phyloP scores from a whole-genome alignment of 1,284 basidiomycete species.

The Ustilago esculenta region DNA sequence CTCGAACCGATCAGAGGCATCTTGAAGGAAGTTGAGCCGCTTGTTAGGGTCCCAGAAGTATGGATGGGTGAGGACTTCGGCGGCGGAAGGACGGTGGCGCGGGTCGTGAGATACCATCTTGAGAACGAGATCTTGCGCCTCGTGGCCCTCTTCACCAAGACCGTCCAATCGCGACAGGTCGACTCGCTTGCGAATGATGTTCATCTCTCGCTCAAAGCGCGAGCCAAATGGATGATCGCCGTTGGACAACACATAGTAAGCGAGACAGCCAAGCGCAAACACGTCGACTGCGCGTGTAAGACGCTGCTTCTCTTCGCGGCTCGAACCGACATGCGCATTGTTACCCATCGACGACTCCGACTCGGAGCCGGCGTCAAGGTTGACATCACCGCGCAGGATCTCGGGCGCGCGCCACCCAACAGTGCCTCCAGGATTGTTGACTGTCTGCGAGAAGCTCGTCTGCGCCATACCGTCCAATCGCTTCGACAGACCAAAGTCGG shows the following conservation, averaged over 20 bases:
- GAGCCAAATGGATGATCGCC: constrained; percentile 65
- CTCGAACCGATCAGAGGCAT: constrained; percentile 96
- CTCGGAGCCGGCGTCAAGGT: constrained; percentile 52
- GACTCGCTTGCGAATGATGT: constrained; percentile 56
- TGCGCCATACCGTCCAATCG: constrained; percentile 62
- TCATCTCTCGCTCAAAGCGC: constrained; percentile 65
- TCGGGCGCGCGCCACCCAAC: constrained; percentile 66
- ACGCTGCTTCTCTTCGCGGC: constrained; percentile 45
- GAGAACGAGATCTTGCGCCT: constrained; percentile 62
- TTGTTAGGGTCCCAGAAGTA: constrained; percentile 94
- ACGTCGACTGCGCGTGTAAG: constrained; percentile 65
- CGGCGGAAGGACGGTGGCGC: constrained; percentile 80
- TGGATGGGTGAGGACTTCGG: constrained; percentile 85
- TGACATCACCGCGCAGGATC: constrained; percentile 60
- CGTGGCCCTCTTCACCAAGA: constrained; percentile 61
- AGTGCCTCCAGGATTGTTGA: constrained; percentile 64
- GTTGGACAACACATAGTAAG: constrained; percentile 64
- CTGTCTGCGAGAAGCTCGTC: constrained; percentile 64
- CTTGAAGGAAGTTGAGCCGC: constrained; percentile 90
- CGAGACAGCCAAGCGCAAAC: constrained; percentile 65
- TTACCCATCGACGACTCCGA: constrained; percentile 50
- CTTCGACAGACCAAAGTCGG: constrained; percentile 66
- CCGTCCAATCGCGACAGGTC: constrained; percentile 56
- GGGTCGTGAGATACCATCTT: constrained; percentile 59
- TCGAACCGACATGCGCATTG: constrained; percentile 15